Evolutionary conservation across 176 grass and related monocot genomes (phyloP).

Genomic region (Neostapfia colusana): DNA sequence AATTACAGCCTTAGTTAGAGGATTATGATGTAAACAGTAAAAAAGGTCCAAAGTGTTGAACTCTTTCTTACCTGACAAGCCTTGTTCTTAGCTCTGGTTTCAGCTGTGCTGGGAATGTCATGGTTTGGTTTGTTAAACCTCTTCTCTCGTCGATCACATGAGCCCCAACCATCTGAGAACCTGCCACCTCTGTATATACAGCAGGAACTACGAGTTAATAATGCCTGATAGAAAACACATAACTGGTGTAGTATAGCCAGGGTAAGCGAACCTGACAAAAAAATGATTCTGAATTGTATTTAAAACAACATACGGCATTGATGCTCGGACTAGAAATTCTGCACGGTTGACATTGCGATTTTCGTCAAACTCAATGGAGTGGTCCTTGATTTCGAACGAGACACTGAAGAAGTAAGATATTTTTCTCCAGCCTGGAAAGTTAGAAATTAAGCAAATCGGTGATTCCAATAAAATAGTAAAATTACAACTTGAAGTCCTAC

Average conservation of each 20-base stretch:
- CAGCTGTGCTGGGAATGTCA: conserved; percentile 94
- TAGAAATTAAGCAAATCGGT: conserved; percentile 3
- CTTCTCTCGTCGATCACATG: conserved; percentile 73
- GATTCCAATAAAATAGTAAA: neutral
- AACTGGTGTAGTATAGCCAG: conserved; percentile 2
- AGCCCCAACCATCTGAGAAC: conserved; percentile 89
- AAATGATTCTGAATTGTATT: conserved; percentile 25
- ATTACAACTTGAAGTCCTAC: neutral
- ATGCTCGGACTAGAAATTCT: conserved; percentile 80
- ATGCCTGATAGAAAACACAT: neutral
- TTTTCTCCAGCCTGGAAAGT: conserved; percentile 78
- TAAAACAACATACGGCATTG: conserved; percentile 61
- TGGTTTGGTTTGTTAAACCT: conserved; percentile 83
- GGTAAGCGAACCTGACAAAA: conserved; percentile 1
- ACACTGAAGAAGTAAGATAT: conserved; percentile 91
- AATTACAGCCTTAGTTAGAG: neutral
- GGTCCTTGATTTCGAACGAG: conserved; percentile 88
- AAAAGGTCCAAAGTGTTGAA: neutral
- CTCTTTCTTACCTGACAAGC: conserved; percentile 64
- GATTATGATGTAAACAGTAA: neutral
- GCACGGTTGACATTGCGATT: conserved; percentile 71
- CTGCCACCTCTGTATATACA: conserved; percentile 64
- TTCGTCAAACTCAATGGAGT: conserved; percentile 80
- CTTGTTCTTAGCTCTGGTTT: conserved; percentile 98
- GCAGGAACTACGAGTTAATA: conserved; percentile 23